Base-by-base conservation (phyloP, 179 eudicot genomes). In the Gypsophila paniculata region DNA sequence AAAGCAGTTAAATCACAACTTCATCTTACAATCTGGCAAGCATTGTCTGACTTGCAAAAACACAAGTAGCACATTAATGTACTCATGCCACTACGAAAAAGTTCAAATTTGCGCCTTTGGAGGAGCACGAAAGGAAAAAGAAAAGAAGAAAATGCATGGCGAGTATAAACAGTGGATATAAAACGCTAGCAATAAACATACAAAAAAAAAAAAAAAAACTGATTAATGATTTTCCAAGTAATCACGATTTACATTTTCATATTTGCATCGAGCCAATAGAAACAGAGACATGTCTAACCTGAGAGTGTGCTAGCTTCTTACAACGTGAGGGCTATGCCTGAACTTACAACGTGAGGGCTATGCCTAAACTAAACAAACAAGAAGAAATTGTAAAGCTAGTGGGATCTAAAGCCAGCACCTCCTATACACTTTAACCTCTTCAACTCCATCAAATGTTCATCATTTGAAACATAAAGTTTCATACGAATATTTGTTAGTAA, bases 401-500 rank as follows among this genome's bases (percentile, higher is more conserved):
- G 68, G 68, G 73, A 77, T 36, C 59, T 61, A 51, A 73, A 13
- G 61, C 21, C 61, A 53, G n/a, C 0, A 13, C n/a, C n/a, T 61
- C 65, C 21, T 25, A 57, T 23, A 78, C 55, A 72, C 32, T 46
- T 72, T 76, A 86, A 72, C 61, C 79, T 80, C 75, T 83, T 85
- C 69, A 88, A 38, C 85, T 81, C 86, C 76, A 60, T 49, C 82
- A 88, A 79, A 85, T 88, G 93, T 78, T 85, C 87, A 76, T 88
- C 90, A 70, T 86, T 83, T 74, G 93, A 86, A 65, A 85, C 83
- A 77, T 80, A 78, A 74, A 83, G 86, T 64, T 65, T 76, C 76
- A 85, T 75, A 48, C 90, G 86, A 71, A 83, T 85, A 73, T 83
- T 77, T 51, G 90, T 86, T 72, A 86, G 76, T 71, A 76, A 69